Base-by-base conservation (phyloP, 23 red algal species). In the Gracilaria vermiculophylla region DNA sequence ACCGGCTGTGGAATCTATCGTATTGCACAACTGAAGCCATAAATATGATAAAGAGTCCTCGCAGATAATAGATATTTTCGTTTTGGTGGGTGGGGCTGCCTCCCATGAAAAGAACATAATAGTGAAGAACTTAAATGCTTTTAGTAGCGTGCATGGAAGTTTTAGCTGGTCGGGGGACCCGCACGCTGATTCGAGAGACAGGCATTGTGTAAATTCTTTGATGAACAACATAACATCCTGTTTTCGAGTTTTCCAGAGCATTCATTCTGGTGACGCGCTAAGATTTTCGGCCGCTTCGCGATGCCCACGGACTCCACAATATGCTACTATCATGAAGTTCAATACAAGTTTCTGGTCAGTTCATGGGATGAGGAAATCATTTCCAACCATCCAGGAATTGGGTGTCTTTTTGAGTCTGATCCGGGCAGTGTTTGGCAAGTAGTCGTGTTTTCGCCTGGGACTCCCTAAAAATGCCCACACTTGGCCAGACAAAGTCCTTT, bases 221-320 rank as follows among this genome's bases (percentile, higher is more conserved):
- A 89, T 25, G 44, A 77, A 89, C 11, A 20, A 3, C 23, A 21
- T 40, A 39, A 40, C 39, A 50, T 89, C 84, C 0, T 20, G 25
- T 5, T 64, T 47, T 51, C 29, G n/a, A 40, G 3, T 78, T 8
- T 61, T 77, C 84, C 84, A 89, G 29, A 5, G 42, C 20, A 61
- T 25, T 41, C 44, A 16, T 25, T 89, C 84, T 11, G 23, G 8
- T 6, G 78, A 50, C 2, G 67, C 15, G 16, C 40, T 69, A 1
- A 48, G 1, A 13, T 69, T 89, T 5, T 69, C 49, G 3, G 62
- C 84, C 6, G 0, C 69, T 10, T 70, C 69, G 12, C 84, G 12
- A 37, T 89, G 70, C 19, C 70, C 70, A 27, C 35, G 8, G 3
- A 52, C 19, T 39, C 84, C 84, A 66, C 70, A 76, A 24, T 89